Percentiles rank a stretch among this genome's conserved stretches.
These are phyloP conservation scores for Lagenaria siceraria DNA, from an alignment of 306 rosid species.

Conservation along the genomic window DNA sequence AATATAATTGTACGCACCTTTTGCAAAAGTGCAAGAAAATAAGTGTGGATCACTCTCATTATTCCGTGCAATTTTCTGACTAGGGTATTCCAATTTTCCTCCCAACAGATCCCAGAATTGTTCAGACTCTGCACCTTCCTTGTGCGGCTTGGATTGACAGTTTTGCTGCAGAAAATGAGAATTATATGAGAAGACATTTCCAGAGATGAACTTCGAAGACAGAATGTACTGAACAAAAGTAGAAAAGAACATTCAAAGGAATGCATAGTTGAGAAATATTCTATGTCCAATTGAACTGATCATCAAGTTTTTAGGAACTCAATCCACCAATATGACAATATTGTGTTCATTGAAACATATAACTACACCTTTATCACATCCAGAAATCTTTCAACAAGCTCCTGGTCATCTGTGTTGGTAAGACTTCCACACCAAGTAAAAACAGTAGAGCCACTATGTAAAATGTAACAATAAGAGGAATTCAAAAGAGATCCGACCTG, in stretches of 20 bases:
- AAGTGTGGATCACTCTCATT: slow-evolving; percentile 66
- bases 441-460: slow-evolving; percentile 54
- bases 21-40: slow-evolving; percentile 57
- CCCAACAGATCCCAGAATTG: slow-evolving; percentile 82
- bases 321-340: neutral
- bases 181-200: slow-evolving; percentile 26
- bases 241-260: neutral
- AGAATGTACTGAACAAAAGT: neutral
- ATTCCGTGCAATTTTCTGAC: slow-evolving; percentile 58
- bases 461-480: slow-evolving; percentile 74
- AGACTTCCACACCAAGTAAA: slow-evolving; percentile 77
- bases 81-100: slow-evolving; percentile 61
- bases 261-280: neutral
- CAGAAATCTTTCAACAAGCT: slow-evolving; percentile 76
- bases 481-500: slow-evolving; percentile 92
- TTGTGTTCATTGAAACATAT: neutral
- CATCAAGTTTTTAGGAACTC: neutral
- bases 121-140: slow-evolving; percentile 76
- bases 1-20: slow-evolving; percentile 33
- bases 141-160: slow-evolving; percentile 51
- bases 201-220: slow-evolving; percentile 10
- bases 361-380: slow-evolving; percentile 77
- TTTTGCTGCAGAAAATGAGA: slow-evolving; percentile 64
- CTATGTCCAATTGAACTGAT: neutral
- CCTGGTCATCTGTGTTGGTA: slow-evolving; percentile 55